These are phyloP conservation scores for Immersiporthe knoxdaviesiana DNA, from an alignment of 2,329 filamentous ascomycete genomes.

Conservation along the genomic window DNA sequence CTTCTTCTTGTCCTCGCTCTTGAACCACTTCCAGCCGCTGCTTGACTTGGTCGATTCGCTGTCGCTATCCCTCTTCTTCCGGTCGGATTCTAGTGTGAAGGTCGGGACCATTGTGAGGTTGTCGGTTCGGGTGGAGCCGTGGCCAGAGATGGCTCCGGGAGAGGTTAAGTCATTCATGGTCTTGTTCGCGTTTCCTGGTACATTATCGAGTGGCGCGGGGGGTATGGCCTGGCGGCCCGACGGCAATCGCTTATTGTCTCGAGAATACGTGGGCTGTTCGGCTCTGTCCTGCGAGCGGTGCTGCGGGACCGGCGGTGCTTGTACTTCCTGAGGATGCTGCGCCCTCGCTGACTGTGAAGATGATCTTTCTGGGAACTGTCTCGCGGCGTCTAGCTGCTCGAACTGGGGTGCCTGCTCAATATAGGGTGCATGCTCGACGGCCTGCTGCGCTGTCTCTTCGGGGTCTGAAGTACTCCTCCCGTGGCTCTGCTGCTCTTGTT, in stretches of 20 bases:
- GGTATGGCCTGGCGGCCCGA: constrained; percentile 31
- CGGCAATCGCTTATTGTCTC: constrained; percentile 38
- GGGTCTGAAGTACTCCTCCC: constrained; percentile 40
- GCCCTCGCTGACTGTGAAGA: constrained; percentile 52
- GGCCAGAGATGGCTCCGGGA: constrained; percentile 71
- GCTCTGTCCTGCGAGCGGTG: constrained; percentile 30
- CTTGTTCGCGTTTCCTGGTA: constrained; percentile 44
- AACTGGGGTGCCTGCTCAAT: constrained; percentile 60
- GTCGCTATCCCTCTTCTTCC: constrained; percentile 70
- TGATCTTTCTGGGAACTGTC: constrained; percentile 56
- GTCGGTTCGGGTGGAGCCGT: constrained; percentile 70
- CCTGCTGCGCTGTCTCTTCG: constrained; percentile 57
- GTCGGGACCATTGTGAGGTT: constrained; percentile 81
- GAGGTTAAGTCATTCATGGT: constrained; percentile 68
- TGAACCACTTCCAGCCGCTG: constrained; percentile 82
- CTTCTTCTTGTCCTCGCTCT: constrained; percentile 75
- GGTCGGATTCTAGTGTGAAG: constrained; percentile 65
- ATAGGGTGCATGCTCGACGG: constrained; percentile 66
- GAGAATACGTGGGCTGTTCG: constrained; percentile 37
- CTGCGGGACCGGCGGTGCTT: constrained; percentile 27
- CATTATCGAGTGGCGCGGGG: constrained; percentile 34
- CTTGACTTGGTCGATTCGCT: constrained; percentile 74
- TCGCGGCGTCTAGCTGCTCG: constrained; percentile 41
- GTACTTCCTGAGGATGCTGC: constrained; percentile 49
- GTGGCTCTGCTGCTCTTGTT: constrained; percentile 33